Conservation (phyloP, 2,329 filamentous ascomycete species). For the Atkinsonella texensis region DNA sequence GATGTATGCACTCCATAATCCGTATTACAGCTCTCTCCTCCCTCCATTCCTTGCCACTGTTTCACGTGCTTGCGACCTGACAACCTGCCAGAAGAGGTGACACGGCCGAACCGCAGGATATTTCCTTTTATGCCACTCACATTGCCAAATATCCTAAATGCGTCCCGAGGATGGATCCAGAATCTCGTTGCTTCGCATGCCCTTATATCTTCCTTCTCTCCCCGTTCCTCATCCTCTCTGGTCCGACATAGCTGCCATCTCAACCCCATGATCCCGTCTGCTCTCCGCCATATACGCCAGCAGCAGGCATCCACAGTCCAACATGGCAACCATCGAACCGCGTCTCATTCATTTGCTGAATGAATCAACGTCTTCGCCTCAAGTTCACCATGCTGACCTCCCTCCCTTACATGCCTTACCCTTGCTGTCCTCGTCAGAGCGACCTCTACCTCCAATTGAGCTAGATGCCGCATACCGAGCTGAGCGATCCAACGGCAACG, state of each 20-base stretch:
- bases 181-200: background rate
- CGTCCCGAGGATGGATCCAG: conserved; percentile 7
- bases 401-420: conserved; percentile 39
- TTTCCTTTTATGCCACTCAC: conserved; percentile 2
- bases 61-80: conserved; percentile 7
- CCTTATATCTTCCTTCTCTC: conserved; percentile 1
- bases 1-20: too few species aligned
- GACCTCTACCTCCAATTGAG: conserved; percentile 40
- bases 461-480: conserved; percentile 31
- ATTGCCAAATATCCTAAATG: conserved; percentile 2
- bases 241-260: background rate
- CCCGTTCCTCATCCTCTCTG: background rate
- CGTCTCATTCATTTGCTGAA: conserved; percentile 54
- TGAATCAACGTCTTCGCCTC: conserved; percentile 35
- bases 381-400: conserved; percentile 37
- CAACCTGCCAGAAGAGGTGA: conserved; percentile 3
- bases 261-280: background rate
- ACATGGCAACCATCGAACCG: conserved; percentile 56
- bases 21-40: background rate
- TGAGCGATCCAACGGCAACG: conserved; percentile 19
- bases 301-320: conserved; percentile 17
- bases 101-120: conserved; percentile 4
- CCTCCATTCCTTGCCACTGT: conserved; percentile 5
- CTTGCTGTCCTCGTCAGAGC: conserved; percentile 30
- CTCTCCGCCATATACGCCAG: conserved; percentile 3